These are phyloP conservation scores for Nicotiana attenuata DNA, from an alignment of 257 asterid species.

Conservation along the genomic window DNA sequence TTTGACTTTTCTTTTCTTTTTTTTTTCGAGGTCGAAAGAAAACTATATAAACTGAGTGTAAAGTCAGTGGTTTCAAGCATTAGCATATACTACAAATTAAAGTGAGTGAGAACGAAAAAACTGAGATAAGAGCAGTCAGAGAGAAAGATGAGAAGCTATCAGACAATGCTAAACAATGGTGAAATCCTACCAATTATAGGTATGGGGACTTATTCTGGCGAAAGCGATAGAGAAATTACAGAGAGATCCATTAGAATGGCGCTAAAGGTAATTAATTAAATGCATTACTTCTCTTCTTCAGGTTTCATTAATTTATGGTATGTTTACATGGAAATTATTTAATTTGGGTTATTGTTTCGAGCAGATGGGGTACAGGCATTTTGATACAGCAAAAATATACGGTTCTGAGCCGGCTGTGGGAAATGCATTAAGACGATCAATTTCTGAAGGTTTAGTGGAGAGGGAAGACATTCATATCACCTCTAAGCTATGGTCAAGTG, in stretches of 20 bases:
- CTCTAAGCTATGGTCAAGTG: conserved; percentile 75
- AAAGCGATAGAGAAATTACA: conserved; percentile 50
- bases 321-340: not conserved
- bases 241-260: conserved; percentile 58
- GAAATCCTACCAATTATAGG: conserved; percentile 55
- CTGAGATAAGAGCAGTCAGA: not conserved
- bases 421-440: conserved; percentile 48
- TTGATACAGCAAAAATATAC: conserved; percentile 75
- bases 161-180: conserved; percentile 69
- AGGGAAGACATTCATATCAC: conserved; percentile 63
- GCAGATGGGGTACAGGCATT: conserved; percentile 81
- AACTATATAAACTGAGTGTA: not conserved
- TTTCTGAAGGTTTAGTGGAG: conserved; percentile 30
- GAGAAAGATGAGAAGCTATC: conserved; percentile 41
- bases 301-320: not conserved
- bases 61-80: not conserved
- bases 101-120: not conserved
- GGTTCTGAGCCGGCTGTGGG: conserved; percentile 80
- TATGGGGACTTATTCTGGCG: conserved; percentile 68
- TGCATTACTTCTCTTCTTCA: not conserved
- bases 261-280: conserved; percentile 68
- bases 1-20: not conserved
- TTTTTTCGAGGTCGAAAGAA: not conserved
- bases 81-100: not conserved
- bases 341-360: not conserved